Percentiles rank a stretch among this genome's conserved stretches.
phyloP scores from a whole-genome alignment of 768 basidiomycete species.

The Phallus indusiatus region DNA sequence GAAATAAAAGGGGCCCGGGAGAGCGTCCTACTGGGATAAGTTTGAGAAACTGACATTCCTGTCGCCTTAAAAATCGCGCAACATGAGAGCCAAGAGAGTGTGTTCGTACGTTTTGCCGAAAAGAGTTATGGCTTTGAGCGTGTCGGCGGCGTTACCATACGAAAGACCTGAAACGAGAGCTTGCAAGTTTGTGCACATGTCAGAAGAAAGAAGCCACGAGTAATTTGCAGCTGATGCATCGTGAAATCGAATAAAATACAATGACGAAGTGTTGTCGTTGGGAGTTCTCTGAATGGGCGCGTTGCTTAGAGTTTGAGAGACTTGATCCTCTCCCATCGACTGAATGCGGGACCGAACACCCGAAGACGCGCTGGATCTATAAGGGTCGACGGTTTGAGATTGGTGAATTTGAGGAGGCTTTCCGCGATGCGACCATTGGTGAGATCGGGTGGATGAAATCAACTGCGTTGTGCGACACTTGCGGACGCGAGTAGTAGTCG shows the following conservation, averaged over 20 bases:
- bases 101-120: conserved; percentile 12
- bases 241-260: conserved; percentile 9
- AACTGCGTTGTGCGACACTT: too few relatives aligned
- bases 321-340: conserved; percentile 9
- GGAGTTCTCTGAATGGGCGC: conserved; percentile 7
- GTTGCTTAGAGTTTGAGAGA: conserved; percentile 4
- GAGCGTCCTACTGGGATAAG: background rate
- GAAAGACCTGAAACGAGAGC: conserved; percentile 11
- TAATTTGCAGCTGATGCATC: background rate
- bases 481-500: background rate
- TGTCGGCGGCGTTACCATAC: background rate
- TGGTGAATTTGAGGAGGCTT: conserved; percentile 8
- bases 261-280: conserved; percentile 9
- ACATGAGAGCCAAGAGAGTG: conserved; percentile 11
- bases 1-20: conserved; percentile 8
- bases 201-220: conserved; percentile 14
- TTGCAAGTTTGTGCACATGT: conserved; percentile 11
- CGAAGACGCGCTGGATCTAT: conserved; percentile 14
- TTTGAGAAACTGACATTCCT: background rate
- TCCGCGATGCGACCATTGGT: conserved; percentile 6
- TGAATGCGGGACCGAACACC: conserved; percentile 12
- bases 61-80: background rate
- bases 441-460: conserved; percentile 8
- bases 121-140: conserved; percentile 7
- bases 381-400: conserved; percentile 11